Evolutionary conservation across 1,139 yeast species (phyloP).

Genomic region (Blastobotrys persicus): DNA sequence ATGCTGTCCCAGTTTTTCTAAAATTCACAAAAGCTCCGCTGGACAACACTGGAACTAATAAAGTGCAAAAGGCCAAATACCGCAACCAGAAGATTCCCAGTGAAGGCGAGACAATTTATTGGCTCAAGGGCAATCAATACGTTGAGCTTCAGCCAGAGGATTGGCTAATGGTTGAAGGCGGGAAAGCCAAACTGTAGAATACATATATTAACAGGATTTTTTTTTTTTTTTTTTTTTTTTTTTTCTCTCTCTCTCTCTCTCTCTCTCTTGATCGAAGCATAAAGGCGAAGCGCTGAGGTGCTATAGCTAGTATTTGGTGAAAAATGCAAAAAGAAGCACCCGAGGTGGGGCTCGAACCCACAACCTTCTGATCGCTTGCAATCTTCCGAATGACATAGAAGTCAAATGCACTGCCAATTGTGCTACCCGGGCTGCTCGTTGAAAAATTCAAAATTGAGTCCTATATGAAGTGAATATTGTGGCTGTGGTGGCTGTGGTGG

Average conservation of each 20-base stretch:
- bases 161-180: slow-evolving; percentile 46
- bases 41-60: slow-evolving; percentile 76
- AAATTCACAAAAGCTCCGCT: slow-evolving; percentile 59
- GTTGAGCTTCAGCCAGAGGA: slow-evolving; percentile 54
- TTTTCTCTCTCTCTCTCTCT: too few relatives aligned
- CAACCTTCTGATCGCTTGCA: slow-evolving; percentile 14
- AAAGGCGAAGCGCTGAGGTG: too few relatives aligned
- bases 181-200: slow-evolving; percentile 12
- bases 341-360: slow-evolving; percentile 17
- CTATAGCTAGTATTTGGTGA: too few relatives aligned
- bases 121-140: slow-evolving; percentile 61
- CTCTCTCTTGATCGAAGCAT: too few relatives aligned
- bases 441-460: too few relatives aligned
- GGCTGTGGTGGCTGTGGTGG: too few relatives aligned
- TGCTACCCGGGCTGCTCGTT: slow-evolving; percentile 8
- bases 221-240: too few relatives aligned
- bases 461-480: too few relatives aligned
- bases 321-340: slow-evolving; percentile 12
- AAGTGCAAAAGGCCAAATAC: slow-evolving; percentile 75
- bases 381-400: slow-evolving; percentile 16
- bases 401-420: slow-evolving; percentile 9
- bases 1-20: slow-evolving; percentile 82
- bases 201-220: neutral
- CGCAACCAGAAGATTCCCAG: slow-evolving; percentile 75
- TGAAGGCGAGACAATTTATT: slow-evolving; percentile 65